Base-by-base conservation (phyloP, 2,329 filamentous ascomycete genomes). In the Trichoderma atroviride region DNA sequence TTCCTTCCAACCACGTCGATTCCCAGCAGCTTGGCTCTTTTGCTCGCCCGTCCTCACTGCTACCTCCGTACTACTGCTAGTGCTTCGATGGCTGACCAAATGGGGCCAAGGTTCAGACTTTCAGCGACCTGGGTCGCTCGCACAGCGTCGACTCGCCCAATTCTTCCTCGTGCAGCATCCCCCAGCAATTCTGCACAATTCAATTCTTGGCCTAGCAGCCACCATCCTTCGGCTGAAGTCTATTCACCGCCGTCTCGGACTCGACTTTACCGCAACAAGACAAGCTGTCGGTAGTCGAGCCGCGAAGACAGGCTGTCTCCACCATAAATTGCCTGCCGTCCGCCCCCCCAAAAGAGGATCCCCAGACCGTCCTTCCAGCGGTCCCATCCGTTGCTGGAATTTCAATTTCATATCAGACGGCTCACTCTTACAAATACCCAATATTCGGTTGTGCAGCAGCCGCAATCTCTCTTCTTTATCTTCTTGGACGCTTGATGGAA, bases 261-360 rank as follows among this genome's bases (percentile, higher is more conserved):
- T 24, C 35, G 63, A 47, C 63, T 58, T 50, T 66, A 66, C 63
- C 63, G 63, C 63, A 66, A 66, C 53, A 47, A 66, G 63, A 58
- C 63, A 58, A 66, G 63, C 63, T 66, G 22, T 58, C 63, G 63
- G 63, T 50, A 66, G 63, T 66, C 53, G 29, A 66, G 53, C 63
- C 63, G 63, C 53, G 22, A 58, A 56, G 35, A 37, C 31, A 24
- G 35, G 47, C 63, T 35, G 53, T 53, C 63, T 58, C 63, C 63
- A 66, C 63, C 62, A 57, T 35, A 66, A 66, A 66, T 57, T 35
- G 53, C 53, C 53, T 57, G 52, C 33, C 27, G 37, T 35, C 52
- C 50, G 37, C 52, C 53, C 52, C 52, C 33, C 33, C 53, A 56
- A 33, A 40, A 65, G 22, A 33, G 31, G 47, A 64, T 64, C 61